Base-by-base conservation (phyloP, 768 basidiomycete genomes). In the Leccinellum luteum region DNA sequence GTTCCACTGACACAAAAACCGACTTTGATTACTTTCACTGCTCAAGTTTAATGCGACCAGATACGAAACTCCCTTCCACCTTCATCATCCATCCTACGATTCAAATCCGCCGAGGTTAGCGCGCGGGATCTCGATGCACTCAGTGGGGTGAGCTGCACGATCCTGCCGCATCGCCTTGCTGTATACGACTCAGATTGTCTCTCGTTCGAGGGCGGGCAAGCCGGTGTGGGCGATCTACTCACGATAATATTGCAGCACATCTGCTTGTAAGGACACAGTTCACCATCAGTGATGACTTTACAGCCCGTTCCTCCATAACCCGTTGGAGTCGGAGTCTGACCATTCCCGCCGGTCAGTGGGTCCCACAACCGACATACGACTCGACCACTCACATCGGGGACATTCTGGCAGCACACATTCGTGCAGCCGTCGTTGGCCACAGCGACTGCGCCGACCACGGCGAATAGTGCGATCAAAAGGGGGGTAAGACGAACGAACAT, bases 401-500 rank as follows among this genome's bases (percentile, higher is more conserved):
- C 34, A 9, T 17, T 23, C 19, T 51, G 0, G 30, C 60, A 61
- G 34, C 51, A 57, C 15, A 52, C 38, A 4, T 31, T 38, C 17
- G 21, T 6, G 19, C 60, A 57, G 17, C 27, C 28, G 2, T 9
- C n/a, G 30, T 30, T 21, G 17, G 45, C 48, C 25, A 3, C 28
- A 7, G 38, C 48, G 30, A 49, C 47, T 4, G 25, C 19, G 6
- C 54, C 19, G 5, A 12, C 12, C n/a, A 57, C 19, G 13, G 34
- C 34, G 8, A 53, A 21, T 0, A 62, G 28, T 4, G 34, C 19
- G 13, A 57, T 15, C 7, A 49, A 28, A 35, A 61, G 6, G 15
- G 51, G 43, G 14, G 41, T 38, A 28, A 56, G 35, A 38, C 47
- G 60, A 49, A 21, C 28, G 7, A 62, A 57, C 60, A 62, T 57